Base-by-base conservation (phyloP, 2,329 filamentous ascomycete genomes). In the Xylariaceae sp. region DNA sequence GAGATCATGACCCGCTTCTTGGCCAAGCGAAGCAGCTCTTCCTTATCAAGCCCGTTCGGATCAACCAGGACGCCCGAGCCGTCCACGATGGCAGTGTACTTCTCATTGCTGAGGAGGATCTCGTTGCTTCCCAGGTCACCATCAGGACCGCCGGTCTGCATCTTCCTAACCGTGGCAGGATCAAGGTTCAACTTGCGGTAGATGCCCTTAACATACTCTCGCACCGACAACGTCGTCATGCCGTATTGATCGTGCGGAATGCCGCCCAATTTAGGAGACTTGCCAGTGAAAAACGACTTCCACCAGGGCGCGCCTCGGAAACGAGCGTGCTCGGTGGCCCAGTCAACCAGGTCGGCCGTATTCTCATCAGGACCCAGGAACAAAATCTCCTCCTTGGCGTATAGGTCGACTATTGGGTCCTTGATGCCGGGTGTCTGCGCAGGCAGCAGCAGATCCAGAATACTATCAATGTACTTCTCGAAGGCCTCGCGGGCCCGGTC, bases 271-370 rank as follows among this genome's bases (percentile, higher is more conserved):
- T 88, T 94, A 51, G 91, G 94, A 64, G 90, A 96, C 80, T 99
- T 99, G 68, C 94, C 94, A 2, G 94, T 99, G 80, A 99, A 99
- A 83, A 99, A 99, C 0, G 94, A 99, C 80, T 99, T 99, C 94
- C 94, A 99, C 90, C 92, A 99, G 31, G 91, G 90, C 3, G 94
- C 94, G 45, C 91, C 91, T 64, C 94, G 86, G 58, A 77, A 76
- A 50, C 90, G 84, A 57, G 94, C 94, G 72, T 99, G 94, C 72
- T 94, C 87, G 1, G 94, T 99, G n/a, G 94, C 94, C 94, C 94
- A 99, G 73, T 99, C 86, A 50, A 99, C 94, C 35, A 99, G 80
- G 67, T 96, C 90, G 27, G 94, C 94, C 1, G 94, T 99, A 76
- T 99, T 99, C 84, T 99, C 94, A 64, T 99, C 94, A 0, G 94